These are phyloP conservation scores for Pythium aristosporum DNA, from an alignment of 352 stramenopile species.

Conservation along the genomic window DNA sequence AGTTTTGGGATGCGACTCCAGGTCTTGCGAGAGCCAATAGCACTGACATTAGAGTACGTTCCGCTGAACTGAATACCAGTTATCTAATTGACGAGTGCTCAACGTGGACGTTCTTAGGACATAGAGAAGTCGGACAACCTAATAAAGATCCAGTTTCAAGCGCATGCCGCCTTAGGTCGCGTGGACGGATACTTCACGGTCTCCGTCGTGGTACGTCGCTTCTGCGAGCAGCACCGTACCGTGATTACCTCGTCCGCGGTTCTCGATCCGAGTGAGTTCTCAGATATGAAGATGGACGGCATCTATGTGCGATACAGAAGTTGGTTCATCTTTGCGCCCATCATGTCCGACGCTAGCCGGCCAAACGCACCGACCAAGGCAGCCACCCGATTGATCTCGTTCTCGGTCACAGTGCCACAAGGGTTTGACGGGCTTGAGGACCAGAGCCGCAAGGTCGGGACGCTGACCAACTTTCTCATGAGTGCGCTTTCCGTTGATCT, in stretches of 20 bases:
- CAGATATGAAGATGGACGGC: conserved; percentile 14
- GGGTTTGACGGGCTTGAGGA: not conserved
- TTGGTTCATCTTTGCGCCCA: conserved; percentile 14
- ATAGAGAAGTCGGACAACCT: not conserved
- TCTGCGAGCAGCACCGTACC: not conserved
- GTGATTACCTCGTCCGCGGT: conserved; percentile 1
- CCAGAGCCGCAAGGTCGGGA: conserved; percentile 9
- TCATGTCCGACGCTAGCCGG: too few species aligned
- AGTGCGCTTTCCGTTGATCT: conserved; percentile 5
- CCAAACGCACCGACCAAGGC: not conserved
- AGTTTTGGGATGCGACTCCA: conserved; percentile 7
- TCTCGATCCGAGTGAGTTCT: conserved; percentile 2
- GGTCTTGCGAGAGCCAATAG: too few species aligned
- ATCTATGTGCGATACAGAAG: conserved; percentile 12
- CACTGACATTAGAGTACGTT: too few species aligned
- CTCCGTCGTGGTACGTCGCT: conserved; percentile 2
- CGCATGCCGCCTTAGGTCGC: not conserved
- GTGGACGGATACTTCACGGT: not conserved
- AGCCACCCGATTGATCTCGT: conserved; percentile 6
- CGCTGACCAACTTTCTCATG: conserved; percentile 21
- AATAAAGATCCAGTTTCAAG: conserved; percentile 1
- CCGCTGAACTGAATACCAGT: too few species aligned
- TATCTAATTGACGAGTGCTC: too few species aligned
- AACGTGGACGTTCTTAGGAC: not conserved
- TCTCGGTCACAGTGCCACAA: not conserved